These are phyloP conservation scores for Westerdykella aurantiaca DNA, from an alignment of 2,329 filamentous ascomycete genomes.

Conservation along the genomic window DNA sequence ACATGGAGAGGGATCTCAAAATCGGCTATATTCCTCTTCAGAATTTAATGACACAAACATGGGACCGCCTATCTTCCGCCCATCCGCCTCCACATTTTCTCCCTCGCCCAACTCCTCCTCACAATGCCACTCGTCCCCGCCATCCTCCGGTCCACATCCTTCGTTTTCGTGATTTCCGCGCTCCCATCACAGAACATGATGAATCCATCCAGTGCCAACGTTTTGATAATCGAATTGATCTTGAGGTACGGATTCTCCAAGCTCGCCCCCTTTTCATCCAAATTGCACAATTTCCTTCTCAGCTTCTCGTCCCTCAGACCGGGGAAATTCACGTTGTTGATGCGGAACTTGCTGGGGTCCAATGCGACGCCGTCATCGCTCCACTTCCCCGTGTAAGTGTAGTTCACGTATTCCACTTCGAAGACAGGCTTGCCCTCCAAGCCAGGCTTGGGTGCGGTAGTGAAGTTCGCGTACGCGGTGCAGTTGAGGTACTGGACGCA, in stretches of 20 bases:
- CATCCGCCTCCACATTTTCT: conserved; percentile 6
- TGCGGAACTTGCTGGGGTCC: conserved; percentile 8
- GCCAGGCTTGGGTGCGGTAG: conserved; percentile 12
- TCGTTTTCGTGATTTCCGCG: conserved; percentile 14
- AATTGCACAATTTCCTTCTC: conserved; percentile 17
- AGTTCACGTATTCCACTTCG: conserved; percentile 21
- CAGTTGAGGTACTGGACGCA: conserved; percentile 19
- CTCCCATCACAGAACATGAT: conserved; percentile 19
- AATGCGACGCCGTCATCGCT: conserved; percentile 14
- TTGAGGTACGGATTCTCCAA: conserved; percentile 15
- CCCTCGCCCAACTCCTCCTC: conserved; percentile 12
- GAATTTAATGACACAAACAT: too few relatives aligned
- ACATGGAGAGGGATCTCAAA: too few relatives aligned
- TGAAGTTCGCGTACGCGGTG: conserved; percentile 19
- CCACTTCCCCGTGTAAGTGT: conserved; percentile 16
- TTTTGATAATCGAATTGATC: conserved; percentile 21
- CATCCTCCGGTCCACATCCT: conserved; percentile 9
- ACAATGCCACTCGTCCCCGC: neutral
- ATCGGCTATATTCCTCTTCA: too few relatives aligned
- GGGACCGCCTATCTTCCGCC: too few relatives aligned
- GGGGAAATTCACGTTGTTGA: conserved; percentile 16
- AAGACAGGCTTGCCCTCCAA: conserved; percentile 18
- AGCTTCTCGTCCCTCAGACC: conserved; percentile 14
- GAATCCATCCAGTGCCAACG: conserved; percentile 16
- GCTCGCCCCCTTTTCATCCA: conserved; percentile 12